A percentile compares a stretch with the other conserved stretches of the same genome.
These are phyloP conservation scores for Aspergillus candidus DNA, from an alignment of 2,329 filamentous ascomycete species.

Conservation along the genomic window DNA sequence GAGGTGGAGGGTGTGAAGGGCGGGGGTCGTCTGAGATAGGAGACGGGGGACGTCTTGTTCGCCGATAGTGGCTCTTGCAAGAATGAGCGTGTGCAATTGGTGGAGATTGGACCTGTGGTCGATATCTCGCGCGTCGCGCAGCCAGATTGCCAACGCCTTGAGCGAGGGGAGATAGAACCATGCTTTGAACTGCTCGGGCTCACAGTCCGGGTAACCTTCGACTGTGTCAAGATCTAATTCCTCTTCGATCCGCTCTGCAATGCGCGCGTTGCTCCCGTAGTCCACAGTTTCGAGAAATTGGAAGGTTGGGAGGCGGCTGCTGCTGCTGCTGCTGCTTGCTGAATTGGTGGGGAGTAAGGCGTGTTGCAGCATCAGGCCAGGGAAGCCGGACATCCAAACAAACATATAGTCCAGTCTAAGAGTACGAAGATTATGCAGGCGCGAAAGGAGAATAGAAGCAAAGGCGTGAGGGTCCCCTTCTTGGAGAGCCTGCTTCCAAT, in stretches of 20 bases:
- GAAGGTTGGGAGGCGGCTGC: not conserved
- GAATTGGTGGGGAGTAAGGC: not conserved
- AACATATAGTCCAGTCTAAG: not conserved
- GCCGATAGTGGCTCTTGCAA: not conserved
- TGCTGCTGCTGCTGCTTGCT: too few species aligned
- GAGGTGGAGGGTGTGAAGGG: not conserved
- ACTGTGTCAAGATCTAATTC: not conserved
- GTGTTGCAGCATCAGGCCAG: not conserved
- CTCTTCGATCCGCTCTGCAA: not conserved
- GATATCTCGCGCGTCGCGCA: not conserved
- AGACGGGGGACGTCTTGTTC: not conserved
- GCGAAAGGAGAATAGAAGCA: not conserved
- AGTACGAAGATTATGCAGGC: not conserved
- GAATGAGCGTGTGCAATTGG: not conserved
- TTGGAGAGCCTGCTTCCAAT: not conserved
- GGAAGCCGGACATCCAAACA: not conserved
- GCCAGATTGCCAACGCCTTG: not conserved
- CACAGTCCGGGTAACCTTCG: not conserved
- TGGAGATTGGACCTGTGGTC: not conserved
- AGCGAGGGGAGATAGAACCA: slow-evolving; percentile 1
- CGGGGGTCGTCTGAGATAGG: not conserved
- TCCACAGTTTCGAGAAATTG: not conserved
- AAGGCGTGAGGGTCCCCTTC: not conserved
- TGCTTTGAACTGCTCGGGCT: not conserved
- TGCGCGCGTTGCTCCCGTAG: not conserved